Conservation (phyloP, 1,284 basidiomycete species). For the Puccinia novopanici region DNA sequence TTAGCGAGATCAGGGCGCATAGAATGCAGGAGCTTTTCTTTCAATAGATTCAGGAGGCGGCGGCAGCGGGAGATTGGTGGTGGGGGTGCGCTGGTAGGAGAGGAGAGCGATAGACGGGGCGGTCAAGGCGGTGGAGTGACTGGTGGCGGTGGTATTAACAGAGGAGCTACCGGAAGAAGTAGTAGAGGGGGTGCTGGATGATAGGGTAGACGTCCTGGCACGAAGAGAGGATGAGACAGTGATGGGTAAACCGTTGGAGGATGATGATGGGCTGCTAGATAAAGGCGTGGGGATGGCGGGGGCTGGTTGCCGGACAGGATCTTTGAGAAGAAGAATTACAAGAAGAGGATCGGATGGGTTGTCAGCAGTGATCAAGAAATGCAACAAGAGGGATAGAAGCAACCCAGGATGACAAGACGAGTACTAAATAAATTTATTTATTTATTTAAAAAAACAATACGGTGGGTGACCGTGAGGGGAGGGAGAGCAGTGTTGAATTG, state of each 20-base stretch:
- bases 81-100: background rate
- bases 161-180: background rate
- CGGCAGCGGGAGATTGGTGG: background rate
- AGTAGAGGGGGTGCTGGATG: background rate
- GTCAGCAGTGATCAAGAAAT: conserved; percentile 21
- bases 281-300: background rate
- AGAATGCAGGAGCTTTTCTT: conserved; percentile 7
- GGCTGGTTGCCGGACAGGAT: background rate
- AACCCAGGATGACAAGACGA: too few species aligned
- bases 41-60: background rate
- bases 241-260: too few species aligned
- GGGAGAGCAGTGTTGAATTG: too few species aligned
- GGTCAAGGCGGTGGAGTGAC: background rate
- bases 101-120: background rate
- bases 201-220: background rate
- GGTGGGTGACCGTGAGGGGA: too few species aligned
- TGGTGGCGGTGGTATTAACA: background rate
- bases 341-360: background rate
- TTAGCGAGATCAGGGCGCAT: background rate
- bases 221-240: background rate
- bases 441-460: too few species aligned
- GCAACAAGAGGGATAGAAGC: too few species aligned
- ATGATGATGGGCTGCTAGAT: background rate
- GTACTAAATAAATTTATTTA: too few species aligned
- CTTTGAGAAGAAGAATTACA: background rate